Conservation (phyloP, 768 basidiomycete species). For the Inosperma sp. region DNA sequence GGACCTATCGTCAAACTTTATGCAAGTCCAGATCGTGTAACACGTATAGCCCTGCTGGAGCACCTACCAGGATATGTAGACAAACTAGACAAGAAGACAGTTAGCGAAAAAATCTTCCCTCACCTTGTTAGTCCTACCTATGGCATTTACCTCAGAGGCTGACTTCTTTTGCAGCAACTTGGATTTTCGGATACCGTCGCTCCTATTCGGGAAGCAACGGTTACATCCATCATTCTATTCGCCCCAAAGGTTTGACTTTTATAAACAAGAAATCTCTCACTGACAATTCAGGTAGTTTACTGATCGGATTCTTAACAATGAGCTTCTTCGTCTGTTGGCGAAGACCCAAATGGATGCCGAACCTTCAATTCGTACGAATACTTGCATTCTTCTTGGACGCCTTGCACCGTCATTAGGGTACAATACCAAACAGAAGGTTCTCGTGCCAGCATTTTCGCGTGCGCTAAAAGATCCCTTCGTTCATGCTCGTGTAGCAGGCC, state of each 20-base stretch:
- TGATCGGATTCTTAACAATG: slow-evolving; percentile 93
- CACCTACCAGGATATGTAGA: slow-evolving; percentile 79
- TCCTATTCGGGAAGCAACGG: slow-evolving; percentile 89
- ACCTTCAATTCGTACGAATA: slow-evolving; percentile 94
- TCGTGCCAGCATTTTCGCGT: slow-evolving; percentile 90
- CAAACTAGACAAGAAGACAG: slow-evolving; percentile 78
- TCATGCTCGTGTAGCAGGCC: slow-evolving; percentile 86
- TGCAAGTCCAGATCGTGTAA: slow-evolving; percentile 87
- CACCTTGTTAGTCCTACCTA: slow-evolving; percentile 58
- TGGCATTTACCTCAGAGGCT: not conserved
- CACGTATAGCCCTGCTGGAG: slow-evolving; percentile 90
- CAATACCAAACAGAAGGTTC: slow-evolving; percentile 92
- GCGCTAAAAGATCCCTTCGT: slow-evolving; percentile 89
- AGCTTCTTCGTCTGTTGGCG: slow-evolving; percentile 87
- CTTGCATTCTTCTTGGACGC: slow-evolving; percentile 91
- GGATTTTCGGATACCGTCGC: slow-evolving; percentile 95
- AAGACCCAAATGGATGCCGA: slow-evolving; percentile 91
- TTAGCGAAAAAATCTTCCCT: slow-evolving; percentile 89
- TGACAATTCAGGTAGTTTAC: slow-evolving; percentile 57
- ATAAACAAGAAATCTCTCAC: slow-evolving; percentile 7
- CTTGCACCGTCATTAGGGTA: slow-evolving; percentile 80
- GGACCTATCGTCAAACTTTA: slow-evolving; percentile 81
- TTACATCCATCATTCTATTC: slow-evolving; percentile 79
- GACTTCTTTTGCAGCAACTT: slow-evolving; percentile 61
- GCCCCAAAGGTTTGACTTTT: slow-evolving; percentile 65